Base-by-base conservation (phyloP, 140 eudicot species). In the Flaveria floridana region DNA sequence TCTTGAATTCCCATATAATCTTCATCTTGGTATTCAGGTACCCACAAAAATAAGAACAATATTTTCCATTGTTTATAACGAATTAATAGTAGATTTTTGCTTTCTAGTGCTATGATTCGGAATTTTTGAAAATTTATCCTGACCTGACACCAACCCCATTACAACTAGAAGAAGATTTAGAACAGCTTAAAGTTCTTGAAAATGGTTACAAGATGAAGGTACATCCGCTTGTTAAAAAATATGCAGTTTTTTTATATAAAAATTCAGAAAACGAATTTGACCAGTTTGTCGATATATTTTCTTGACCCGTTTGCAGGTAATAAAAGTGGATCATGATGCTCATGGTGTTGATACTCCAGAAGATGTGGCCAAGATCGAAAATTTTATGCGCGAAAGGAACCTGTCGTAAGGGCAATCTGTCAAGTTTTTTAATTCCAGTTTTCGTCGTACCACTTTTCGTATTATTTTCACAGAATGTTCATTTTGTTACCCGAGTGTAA, bases 1-100 rank as follows among this genome's bases (percentile, higher is more conserved):
- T 78, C 91, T 88, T 14, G 73, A 84, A 10, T 92, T 89, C 72
- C 93, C 91, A 0, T 92, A 87, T 81, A 75, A 87, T 77, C 95
- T 92, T 79, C 96, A 89, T 84, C 93, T 89, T 37, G 98, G 98
- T 7, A 92, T 89, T 68, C 98, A 89, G 98, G 98, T 92, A 89
- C 34, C 15, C 65, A 58, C 4, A 44, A 23, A n/a, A 19, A 44
- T 1, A 67, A 3, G 34, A 50, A 70, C 6, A 19, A 76, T 50
- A 14, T 4, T 51, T 50, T 14, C 13, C 20, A 51, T 34, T 28
- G 65, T 4, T 58, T 58, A 7, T 20, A 21, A 58, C 12, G 16
- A 58, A 21, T 21, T 58, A 58, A 58, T 9, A 20, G 34, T 58
- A 20, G 34, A 58, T 16, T 26, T 28, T 52, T 58, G 16, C 11